Base-by-base conservation (phyloP, 78 protist genomes). In the Chrysochromulina tobinii region DNA sequence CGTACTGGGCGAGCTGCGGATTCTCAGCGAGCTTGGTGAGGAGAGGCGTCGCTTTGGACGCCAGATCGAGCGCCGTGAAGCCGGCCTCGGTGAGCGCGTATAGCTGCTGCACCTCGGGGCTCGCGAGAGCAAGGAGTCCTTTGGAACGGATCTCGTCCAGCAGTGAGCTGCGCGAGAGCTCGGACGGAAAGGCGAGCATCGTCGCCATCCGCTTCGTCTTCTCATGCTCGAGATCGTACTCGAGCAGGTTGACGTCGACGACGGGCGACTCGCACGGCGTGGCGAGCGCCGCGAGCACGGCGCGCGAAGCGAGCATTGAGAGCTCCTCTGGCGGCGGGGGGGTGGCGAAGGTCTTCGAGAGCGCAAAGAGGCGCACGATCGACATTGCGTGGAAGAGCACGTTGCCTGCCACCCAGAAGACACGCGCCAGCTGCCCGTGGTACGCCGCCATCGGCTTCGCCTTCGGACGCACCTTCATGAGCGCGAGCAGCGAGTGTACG, bases 381-480 rank as follows among this genome's bases (percentile, higher is more conserved):
- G 96, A 91, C 61, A 91, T 91, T 53, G 95, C 95, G 83, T 93
- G 96, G 83, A 96, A 89, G 61, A 96, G 89, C 73, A 90, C 89
- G 91, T 96, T 91, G 55, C 94, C 92, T 25, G 97, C 85, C 61
- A 94, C 91, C 97, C 96, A 94, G 95, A 95, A 96, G 83, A 97
- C 85, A 90, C 87, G 93, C 55, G 96, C 95, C 53, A 97, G 93
- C 89, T 91, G 53, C 83, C 0, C 55, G 57, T 75, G 59, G 21
- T 58, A 86, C 51, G 89, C 1, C 20, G 89, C 89, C 59, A 75
- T 50, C 51, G 83, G 25, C 15, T 27, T 18, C 9, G 90, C 94
- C 86, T 91, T 77, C 64, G 54, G 88, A 54, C 84, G 25, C 92
- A 61, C 75, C 73, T 58, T 85, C 50, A 27, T 20, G 48, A 93